Percentiles rank a stretch among this genome's conserved stretches.
Conservation (phyloP, 2,329 filamentous ascomycete genomes). For the Berkeleyomyces basicola region DNA sequence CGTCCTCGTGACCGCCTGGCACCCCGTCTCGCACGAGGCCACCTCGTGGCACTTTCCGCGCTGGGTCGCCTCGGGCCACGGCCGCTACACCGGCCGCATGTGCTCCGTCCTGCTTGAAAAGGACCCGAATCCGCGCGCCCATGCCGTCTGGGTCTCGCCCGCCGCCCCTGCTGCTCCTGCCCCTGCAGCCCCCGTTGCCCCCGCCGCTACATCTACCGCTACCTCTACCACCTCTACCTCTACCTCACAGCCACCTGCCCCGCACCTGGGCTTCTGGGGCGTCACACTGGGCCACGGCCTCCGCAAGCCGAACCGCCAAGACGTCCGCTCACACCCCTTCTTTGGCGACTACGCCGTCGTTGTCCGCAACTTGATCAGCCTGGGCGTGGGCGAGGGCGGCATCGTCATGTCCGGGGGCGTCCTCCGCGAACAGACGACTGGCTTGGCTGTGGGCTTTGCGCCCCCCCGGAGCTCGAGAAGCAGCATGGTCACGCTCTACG, state of each 20-base stretch:
- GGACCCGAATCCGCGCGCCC: constrained; percentile 26
- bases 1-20: constrained; percentile 42
- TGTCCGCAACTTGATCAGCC: constrained; percentile 22
- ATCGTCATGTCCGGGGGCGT: constrained; percentile 29
- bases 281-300: constrained; percentile 44
- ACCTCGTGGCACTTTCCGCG: constrained; percentile 32
- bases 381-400: constrained; percentile 23
- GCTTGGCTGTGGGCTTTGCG: constrained; percentile 24
- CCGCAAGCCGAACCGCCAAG: constrained; percentile 18
- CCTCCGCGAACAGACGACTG: constrained; percentile 22
- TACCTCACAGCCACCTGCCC: neutral
- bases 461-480: neutral
- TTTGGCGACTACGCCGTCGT: constrained; percentile 35
- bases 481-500: neutral
- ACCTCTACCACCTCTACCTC: neutral
- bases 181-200: neutral
- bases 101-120: constrained; percentile 41
- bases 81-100: constrained; percentile 32
- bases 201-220: neutral
- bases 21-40: constrained; percentile 31
- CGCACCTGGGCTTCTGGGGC: constrained; percentile 26
- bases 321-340: constrained; percentile 35
- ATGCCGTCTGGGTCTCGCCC: constrained; percentile 26
- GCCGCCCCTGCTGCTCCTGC: neutral
- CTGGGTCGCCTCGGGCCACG: constrained; percentile 19